Percentiles rank a stretch among this genome's conserved stretches.
Conservation (phyloP, 1,284 basidiomycete genomes). For the Moesziomyces globuligerus region DNA sequence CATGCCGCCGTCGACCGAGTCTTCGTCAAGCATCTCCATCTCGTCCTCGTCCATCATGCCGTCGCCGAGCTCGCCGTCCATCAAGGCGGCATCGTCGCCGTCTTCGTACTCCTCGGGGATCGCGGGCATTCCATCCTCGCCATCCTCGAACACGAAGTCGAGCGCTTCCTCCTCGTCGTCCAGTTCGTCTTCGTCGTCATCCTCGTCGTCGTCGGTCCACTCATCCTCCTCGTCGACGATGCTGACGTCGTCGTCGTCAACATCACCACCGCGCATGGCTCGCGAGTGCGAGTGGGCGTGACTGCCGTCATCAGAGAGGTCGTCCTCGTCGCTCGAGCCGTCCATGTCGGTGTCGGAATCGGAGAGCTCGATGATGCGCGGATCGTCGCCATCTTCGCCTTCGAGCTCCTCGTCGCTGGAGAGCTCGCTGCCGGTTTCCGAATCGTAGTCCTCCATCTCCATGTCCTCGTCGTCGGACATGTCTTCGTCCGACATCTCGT, state of each 20-base stretch:
- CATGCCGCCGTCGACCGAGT: slow-evolving; percentile 49
- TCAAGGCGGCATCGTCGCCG: slow-evolving; percentile 21
- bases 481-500: slow-evolving; percentile 89
- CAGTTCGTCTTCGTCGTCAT: slow-evolving; percentile 40
- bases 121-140: slow-evolving; percentile 28
- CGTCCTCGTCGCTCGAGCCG: slow-evolving; percentile 36
- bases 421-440: slow-evolving; percentile 54
- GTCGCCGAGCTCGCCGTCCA: slow-evolving; percentile 34
- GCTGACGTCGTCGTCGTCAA: slow-evolving; percentile 38
- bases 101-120: slow-evolving; percentile 46
- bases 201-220: slow-evolving; percentile 53
- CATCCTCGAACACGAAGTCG: slow-evolving; percentile 57
- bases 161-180: slow-evolving; percentile 71
- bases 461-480: slow-evolving; percentile 91
- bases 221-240: slow-evolving; percentile 70
- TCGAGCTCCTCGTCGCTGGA: slow-evolving; percentile 69
- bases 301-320: slow-evolving; percentile 44
- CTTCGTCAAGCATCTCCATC: slow-evolving; percentile 51
- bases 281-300: slow-evolving; percentile 47
- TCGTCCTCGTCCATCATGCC: slow-evolving; percentile 46
- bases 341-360: slow-evolving; percentile 55
- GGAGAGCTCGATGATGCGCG: slow-evolving; percentile 68
- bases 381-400: slow-evolving; percentile 62
- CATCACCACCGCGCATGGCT: slow-evolving; percentile 61
- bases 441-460: slow-evolving; percentile 77